A percentile compares a stretch with the other conserved stretches of the same genome.
Evolutionary conservation across 192 early-diverging fungal species (phyloP).

Genomic region (Coemansia sp.): DNA sequence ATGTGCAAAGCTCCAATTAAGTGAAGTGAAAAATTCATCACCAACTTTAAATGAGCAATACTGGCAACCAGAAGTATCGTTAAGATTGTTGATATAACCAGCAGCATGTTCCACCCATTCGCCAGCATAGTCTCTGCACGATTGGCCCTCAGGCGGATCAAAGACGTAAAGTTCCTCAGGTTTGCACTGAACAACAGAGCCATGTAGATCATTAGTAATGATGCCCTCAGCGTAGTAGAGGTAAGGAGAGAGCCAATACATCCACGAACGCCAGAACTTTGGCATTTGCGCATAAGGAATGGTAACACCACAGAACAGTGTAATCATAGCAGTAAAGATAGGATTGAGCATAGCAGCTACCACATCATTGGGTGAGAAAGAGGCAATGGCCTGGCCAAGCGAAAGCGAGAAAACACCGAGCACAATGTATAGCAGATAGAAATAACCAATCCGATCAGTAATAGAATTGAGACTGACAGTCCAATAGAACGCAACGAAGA

Average conservation of each 20-base stretch:
- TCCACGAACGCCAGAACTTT: slow-evolving; percentile 68
- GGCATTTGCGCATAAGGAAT: slow-evolving; percentile 62
- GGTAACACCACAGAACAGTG: slow-evolving; percentile 72
- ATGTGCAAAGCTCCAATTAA: slow-evolving; percentile 58
- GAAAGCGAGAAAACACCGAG: slow-evolving; percentile 67
- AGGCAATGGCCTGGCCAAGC: slow-evolving; percentile 70
- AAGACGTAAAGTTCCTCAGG: slow-evolving; percentile 58
- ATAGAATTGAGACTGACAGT: slow-evolving; percentile 60
- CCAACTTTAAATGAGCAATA: slow-evolving; percentile 64
- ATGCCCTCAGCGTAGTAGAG: slow-evolving; percentile 68
- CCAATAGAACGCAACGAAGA: slow-evolving; percentile 78
- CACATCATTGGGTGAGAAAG: slow-evolving; percentile 60
- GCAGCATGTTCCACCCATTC: slow-evolving; percentile 53
- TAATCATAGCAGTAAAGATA: slow-evolving; percentile 63
- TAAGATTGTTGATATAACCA: slow-evolving; percentile 61
- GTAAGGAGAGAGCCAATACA: slow-evolving; percentile 68
- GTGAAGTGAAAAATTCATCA: slow-evolving; percentile 56
- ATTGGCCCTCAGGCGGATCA: slow-evolving; percentile 56
- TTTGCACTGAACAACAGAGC: slow-evolving; percentile 50
- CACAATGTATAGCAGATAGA: slow-evolving; percentile 62
- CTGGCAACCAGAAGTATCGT: slow-evolving; percentile 56
- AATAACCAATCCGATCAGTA: slow-evolving; percentile 57
- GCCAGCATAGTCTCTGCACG: slow-evolving; percentile 62
- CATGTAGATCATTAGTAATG: slow-evolving; percentile 60
- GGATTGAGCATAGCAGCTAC: slow-evolving; percentile 66